A percentile compares a stretch with the other conserved stretches of the same genome.
phyloP scores from a whole-genome alignment of 805 yeast genomes.

The Barnettozyma salicaria region DNA sequence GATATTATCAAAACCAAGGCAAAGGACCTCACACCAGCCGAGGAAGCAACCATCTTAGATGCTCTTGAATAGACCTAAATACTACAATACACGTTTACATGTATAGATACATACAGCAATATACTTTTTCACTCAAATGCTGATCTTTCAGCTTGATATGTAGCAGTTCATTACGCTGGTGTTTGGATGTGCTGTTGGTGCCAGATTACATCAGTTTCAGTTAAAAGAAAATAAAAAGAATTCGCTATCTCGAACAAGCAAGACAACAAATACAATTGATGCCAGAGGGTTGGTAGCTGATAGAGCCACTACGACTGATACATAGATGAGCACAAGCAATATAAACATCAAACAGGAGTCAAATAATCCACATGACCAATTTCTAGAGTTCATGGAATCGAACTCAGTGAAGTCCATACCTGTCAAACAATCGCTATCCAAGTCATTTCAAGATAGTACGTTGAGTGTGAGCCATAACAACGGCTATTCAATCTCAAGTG shows the following conservation, averaged over 20 bases:
- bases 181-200: no score
- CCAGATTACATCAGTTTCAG: no score
- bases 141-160: no score
- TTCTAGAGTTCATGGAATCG: conserved; percentile 11
- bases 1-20: conserved; percentile 12
- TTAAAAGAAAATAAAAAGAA: no score
- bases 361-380: conserved; percentile 8
- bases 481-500: conserved; percentile 12
- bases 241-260: no score
- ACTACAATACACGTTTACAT: no score
- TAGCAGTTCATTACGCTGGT: no score
- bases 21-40: conserved; percentile 18
- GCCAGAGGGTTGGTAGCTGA: no score
- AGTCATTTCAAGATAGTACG: conserved; percentile 20
- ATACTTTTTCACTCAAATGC: no score
- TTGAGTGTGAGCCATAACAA: conserved; percentile 1
- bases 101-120: no score
- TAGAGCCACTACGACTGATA: no score
- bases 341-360: conserved; percentile 6
- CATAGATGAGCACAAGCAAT: conserved; percentile 1
- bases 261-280: no score
- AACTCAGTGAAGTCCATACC: conserved; percentile 18
- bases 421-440: conserved; percentile 23
- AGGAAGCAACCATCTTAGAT: conserved; percentile 14
- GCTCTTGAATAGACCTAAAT: conserved; percentile 3